phyloP scores from a whole-genome alignment of 2,329 filamentous ascomycete genomes.

The Diatrype stigma region DNA sequence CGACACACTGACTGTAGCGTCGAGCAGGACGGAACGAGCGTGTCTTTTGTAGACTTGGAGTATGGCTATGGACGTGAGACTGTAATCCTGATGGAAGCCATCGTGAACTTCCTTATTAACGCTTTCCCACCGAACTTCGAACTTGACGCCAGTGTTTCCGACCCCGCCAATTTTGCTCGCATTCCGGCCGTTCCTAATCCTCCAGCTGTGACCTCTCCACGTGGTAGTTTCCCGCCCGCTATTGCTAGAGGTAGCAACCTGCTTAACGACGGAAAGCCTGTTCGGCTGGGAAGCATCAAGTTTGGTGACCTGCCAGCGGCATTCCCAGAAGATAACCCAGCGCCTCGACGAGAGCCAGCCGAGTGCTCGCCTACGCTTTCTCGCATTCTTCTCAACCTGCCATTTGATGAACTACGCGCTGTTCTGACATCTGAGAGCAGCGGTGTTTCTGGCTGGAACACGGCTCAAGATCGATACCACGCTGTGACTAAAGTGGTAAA shows the following conservation, averaged over 20 bases:
- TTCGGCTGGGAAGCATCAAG: constrained; percentile 59
- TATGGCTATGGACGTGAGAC: constrained; percentile 53
- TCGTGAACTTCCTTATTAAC: constrained; percentile 56
- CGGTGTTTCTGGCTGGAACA: constrained; percentile 48
- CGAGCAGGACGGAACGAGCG: constrained; percentile 13
- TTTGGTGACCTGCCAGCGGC: constrained; percentile 61
- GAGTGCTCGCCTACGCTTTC: constrained; percentile 52
- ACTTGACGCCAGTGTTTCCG: constrained; percentile 44
- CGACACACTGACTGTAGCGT: constrained; percentile 22
- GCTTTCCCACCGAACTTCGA: constrained; percentile 58
- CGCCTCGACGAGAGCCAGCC: constrained; percentile 23
- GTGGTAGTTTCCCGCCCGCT: constrained; percentile 29
- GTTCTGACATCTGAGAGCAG: constrained; percentile 59
- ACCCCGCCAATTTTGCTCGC: constrained; percentile 35
- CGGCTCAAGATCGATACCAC: constrained; percentile 41
- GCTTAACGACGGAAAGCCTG: constrained; percentile 36
- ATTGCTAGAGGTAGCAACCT: constrained; percentile 35
- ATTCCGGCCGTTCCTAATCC: constrained; percentile 40
- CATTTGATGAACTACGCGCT: constrained; percentile 61
- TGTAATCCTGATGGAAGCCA: constrained; percentile 48
- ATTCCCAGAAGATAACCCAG: constrained; percentile 26
- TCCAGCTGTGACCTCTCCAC: constrained; percentile 27
- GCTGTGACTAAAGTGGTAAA: constrained; percentile 47
- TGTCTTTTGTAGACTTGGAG: constrained; percentile 18
- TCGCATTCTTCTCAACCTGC: constrained; percentile 64